Percentiles rank a stretch among this genome's conserved stretches.
These are phyloP conservation scores for Hibiscus mutabilis DNA, from an alignment of 345 rosid species.

Conservation along the genomic window DNA sequence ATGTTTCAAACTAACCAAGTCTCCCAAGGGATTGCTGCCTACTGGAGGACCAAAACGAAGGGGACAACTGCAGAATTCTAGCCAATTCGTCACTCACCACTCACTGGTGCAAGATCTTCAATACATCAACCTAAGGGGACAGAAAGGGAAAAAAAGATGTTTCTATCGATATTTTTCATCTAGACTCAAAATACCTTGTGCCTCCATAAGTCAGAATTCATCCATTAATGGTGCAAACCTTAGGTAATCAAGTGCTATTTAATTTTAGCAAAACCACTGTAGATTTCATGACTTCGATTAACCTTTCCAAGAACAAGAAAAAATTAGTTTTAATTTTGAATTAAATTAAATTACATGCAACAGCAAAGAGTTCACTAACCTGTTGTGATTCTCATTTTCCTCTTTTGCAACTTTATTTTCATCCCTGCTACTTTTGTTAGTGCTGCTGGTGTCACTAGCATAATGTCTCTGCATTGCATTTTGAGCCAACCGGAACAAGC, in stretches of 20 bases:
- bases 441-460: constrained; percentile 44
- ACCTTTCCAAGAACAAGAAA: background rate
- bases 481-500: constrained; percentile 94
- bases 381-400: constrained; percentile 27
- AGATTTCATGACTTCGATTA: background rate
- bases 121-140: background rate
- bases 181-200: background rate
- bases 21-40: background rate
- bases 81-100: background rate
- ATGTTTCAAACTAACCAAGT: background rate
- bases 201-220: background rate
- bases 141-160: background rate
- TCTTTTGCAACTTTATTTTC: constrained; percentile 40
- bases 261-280: background rate
- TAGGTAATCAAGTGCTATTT: background rate
- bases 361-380: constrained; percentile 36
- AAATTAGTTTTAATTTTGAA: background rate
- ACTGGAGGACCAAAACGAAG: background rate
- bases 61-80: background rate
- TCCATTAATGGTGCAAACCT: background rate
- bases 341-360: background rate
- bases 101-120: background rate
- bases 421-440: constrained; percentile 43
- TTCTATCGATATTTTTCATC: background rate
- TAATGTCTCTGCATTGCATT: constrained; percentile 74